A percentile compares a stretch with the other conserved stretches of the same genome.
These are phyloP conservation scores for Dillenia turbinata DNA, from an alignment of 164 flowering plant species.

Conservation along the genomic window DNA sequence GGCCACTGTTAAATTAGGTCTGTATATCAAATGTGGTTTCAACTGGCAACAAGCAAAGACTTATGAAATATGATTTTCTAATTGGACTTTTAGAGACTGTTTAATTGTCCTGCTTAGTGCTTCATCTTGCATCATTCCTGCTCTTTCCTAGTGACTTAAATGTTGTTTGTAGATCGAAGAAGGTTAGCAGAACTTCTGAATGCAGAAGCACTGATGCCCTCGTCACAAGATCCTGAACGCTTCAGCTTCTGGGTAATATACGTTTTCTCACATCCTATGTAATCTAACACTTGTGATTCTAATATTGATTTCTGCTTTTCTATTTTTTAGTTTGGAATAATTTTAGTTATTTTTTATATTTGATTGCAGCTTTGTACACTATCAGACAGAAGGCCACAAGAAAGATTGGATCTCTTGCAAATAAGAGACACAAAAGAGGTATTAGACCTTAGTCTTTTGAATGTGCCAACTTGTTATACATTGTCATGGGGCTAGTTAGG, in stretches of 20 bases:
- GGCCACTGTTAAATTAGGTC: too few species aligned
- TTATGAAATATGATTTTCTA: too few species aligned
- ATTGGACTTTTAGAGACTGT: too few species aligned
- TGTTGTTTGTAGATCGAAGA: slow-evolving; percentile 46
- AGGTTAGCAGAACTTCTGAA: slow-evolving; percentile 48
- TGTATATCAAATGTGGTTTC: too few species aligned
- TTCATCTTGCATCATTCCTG: slow-evolving; percentile 1
- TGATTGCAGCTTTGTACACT: slow-evolving; percentile 67
- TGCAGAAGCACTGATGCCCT: slow-evolving; percentile 72
- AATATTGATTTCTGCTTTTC: not conserved
- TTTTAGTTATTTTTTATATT: not conserved
- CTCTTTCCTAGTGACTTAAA: not conserved
- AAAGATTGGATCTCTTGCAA: slow-evolving; percentile 74
- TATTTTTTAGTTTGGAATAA: not conserved
- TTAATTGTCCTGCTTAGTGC: not conserved
- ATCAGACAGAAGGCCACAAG: slow-evolving; percentile 60
- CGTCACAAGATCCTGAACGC: slow-evolving; percentile 71
- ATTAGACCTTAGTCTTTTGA: slow-evolving; percentile 6
- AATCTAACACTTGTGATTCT: not conserved
- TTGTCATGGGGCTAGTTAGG: too few species aligned
- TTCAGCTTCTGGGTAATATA: slow-evolving; percentile 93
- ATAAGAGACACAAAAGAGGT: slow-evolving; percentile 80
- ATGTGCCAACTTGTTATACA: too few species aligned
- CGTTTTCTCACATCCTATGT: not conserved
- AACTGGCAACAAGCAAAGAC: too few species aligned